A percentile compares a stretch with the other conserved stretches of the same genome.
These are phyloP conservation scores for Elsinoe australis DNA, from an alignment of 2,329 filamentous ascomycete genomes.

Conservation along the genomic window DNA sequence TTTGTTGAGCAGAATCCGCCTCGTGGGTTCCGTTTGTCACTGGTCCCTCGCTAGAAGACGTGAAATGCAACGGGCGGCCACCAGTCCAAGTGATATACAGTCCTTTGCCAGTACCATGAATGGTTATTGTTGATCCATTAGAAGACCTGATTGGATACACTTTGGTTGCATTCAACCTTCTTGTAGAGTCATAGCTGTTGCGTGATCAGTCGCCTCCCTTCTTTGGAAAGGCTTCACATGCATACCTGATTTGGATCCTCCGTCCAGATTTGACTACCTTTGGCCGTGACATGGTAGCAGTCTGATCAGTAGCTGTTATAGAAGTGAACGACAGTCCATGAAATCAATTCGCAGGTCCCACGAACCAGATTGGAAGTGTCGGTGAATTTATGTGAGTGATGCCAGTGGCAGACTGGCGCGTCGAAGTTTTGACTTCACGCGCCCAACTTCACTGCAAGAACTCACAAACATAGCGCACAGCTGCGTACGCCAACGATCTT, in stretches of 20 bases:
- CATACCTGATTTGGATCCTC: conserved; percentile 30
- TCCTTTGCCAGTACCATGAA: conserved; percentile 53
- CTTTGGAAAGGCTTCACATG: background rate
- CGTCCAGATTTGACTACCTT: conserved; percentile 18
- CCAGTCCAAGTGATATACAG: conserved; percentile 55
- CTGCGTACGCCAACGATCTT: too few species aligned
- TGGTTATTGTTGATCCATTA: conserved; percentile 54
- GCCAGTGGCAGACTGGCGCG: too few species aligned
- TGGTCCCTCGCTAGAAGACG: background rate
- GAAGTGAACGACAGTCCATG: too few species aligned
- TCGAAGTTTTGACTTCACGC: conserved; percentile 10
- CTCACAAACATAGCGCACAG: background rate
- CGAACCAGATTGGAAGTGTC: background rate
- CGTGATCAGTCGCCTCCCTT: too few species aligned
- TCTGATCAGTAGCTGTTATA: background rate
- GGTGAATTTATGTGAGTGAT: conserved; percentile 5
- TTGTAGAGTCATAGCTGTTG: conserved; percentile 52
- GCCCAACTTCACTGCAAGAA: conserved; percentile 7
- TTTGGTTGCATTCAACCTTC: conserved; percentile 49
- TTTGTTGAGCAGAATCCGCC: conserved; percentile 14
- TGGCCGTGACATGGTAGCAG: conserved; percentile 17
- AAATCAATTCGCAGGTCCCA: too few species aligned
- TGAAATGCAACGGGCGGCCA: conserved; percentile 38
- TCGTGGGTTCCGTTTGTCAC: conserved; percentile 28
- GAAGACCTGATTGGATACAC: conserved; percentile 52